A percentile compares a stretch with the other conserved stretches of the same genome.
Conservation (phyloP, 2,329 filamentous ascomycete species). For the Fusarium sp. region DNA sequence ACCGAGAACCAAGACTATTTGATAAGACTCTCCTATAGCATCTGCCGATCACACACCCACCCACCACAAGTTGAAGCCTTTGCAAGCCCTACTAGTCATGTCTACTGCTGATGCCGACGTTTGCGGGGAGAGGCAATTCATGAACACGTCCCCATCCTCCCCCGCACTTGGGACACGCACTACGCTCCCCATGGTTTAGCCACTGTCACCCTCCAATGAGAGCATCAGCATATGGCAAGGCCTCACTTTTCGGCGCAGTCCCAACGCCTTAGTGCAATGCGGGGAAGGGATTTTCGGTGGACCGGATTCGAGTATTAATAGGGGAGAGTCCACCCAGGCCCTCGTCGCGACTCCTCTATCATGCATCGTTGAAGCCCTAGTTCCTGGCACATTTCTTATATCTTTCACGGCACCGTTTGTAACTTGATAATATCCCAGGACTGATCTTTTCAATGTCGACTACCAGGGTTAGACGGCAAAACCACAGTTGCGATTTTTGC, state of each 20-base stretch:
- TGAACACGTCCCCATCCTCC: neutral
- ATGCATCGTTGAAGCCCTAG: neutral
- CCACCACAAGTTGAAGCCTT: neutral
- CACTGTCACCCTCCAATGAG: neutral
- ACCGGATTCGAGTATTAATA: slow-evolving; percentile 19
- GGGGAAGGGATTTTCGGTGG: slow-evolving; percentile 11
- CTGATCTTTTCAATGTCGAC: slow-evolving; percentile 13
- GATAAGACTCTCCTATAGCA: neutral
- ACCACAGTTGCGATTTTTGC: slow-evolving; percentile 43
- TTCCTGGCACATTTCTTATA: neutral
- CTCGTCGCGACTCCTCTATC: neutral
- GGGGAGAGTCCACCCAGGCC: slow-evolving; percentile 4
- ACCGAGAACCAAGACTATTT: neutral
- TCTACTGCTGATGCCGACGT: neutral
- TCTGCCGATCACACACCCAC: neutral
- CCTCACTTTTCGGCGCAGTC: neutral
- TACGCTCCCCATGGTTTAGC: neutral
- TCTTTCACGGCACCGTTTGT: neutral
- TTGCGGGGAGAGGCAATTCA: slow-evolving; percentile 1
- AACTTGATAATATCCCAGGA: neutral
- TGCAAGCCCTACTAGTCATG: neutral
- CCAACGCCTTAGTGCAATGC: slow-evolving; percentile 4
- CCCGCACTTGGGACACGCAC: neutral
- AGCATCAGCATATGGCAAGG: neutral
- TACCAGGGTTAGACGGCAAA: slow-evolving; percentile 32